Base-by-base conservation (phyloP, 2,329 filamentous ascomycete species). In the Plenodomus biglobosus region DNA sequence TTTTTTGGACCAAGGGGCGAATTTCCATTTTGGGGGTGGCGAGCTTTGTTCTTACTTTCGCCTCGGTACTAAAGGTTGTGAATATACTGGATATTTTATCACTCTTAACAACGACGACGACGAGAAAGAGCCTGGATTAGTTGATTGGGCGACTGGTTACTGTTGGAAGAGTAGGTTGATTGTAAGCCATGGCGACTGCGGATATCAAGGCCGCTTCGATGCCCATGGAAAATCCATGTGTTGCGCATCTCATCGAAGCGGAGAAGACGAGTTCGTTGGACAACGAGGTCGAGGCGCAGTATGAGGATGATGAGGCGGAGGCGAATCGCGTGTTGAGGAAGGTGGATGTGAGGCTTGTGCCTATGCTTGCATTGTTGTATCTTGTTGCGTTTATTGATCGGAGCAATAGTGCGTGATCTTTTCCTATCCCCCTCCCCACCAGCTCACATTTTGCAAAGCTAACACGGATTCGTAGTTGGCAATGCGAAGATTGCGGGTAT, bases 401-500 rank as follows among this genome's bases (percentile, higher is more conserved):
- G 13, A 64, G 61, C 15, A 71, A 71, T 45, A 66, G 61, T 64
- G 48, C 18, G 46, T 52, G 32, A 22, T 5, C 37, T 17, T 24
- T 18, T 18, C 2, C 30, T 38, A 8, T 7, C 34, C 34, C 34
- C 5, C 7, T n/a, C 13, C 34, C 7, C 17, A n/a, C n/a, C n/a
- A n/a, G n/a, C n/a, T 36, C 6, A 5, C 35, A 27, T 30, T 3
- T 10, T 8, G 10, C 8, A 22, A 19, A 38, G 20, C 46, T 64
- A 32, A 64, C 44, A 10, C 1, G 10, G 8, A 15, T 17, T 8
- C n/a, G 5, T 44, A 69, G 65, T 72, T 38, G 69, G 72, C 10
- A 75, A 75, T 56, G 74, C 74, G 8, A 73, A 71, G 41, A 73
- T 76, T 38, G 70, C 70, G 17, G 73, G 73, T 21, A 61, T 76